Base-by-base conservation (phyloP, 306 rosid genomes). In the Vicia villosa region DNA sequence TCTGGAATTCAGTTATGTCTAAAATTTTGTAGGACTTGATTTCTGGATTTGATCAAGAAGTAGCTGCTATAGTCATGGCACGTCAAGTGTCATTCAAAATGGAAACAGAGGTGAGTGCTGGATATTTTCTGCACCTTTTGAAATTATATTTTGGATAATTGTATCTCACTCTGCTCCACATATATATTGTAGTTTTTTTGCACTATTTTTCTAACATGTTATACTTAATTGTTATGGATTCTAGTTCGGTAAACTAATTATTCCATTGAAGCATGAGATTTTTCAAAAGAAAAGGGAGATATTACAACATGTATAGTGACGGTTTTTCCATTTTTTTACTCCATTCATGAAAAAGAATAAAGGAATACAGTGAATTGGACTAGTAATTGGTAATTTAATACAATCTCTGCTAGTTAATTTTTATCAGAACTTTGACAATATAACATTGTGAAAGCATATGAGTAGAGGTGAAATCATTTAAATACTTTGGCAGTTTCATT, bases 21-120 rank as follows among this genome's bases (percentile, higher is more conserved):
- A 61, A 57, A 76, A 63, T 71, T 16, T 60, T 52, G 55, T 63
- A 94, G 99, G 99, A 94, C 36, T 84, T 94, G 95, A 77, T 86
- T 82, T 88, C 99, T 80, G 99, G 99, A 60, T 94, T 94, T 87
- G 99, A 94, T 83, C 99, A 94, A 87, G 99, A 94, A 91, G 99
- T 97, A 42, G 99, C 99, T 77, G 96, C 94, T 30, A 96, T 81
- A 75, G 92, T 94, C 75, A 87, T 91, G 97, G 99, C 99, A 58
- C 92, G 99, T 49, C 87, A 88, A 46, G 99, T 94, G 66, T 88
- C 99, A 66, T 94, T 84, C 84, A 94, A 91, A 91, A 94, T 94
- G 99, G 99, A 94, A 80, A 86, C 86, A 30, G 97, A 94, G 97
- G 99, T 91, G 74, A 80, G n/a, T 56, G 12, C 47, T 38, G 55